Base-by-base conservation (phyloP, 345 rosid genomes). In the Eucalyptus polyanthemos region DNA sequence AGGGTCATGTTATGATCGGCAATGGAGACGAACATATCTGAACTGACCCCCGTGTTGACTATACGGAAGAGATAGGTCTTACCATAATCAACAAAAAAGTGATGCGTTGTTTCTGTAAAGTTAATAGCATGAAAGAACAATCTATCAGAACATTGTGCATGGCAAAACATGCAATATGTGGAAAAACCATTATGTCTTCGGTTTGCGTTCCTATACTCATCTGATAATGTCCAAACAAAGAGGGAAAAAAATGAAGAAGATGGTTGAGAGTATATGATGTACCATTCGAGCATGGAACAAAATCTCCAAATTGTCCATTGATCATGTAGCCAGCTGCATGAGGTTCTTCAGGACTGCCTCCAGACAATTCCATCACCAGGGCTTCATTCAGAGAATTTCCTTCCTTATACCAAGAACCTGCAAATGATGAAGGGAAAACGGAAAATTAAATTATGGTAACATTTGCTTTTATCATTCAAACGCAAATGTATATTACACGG, bases 31-130 rank as follows among this genome's bases (percentile, higher is more conserved):
- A 93, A 93, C 10, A 86, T 56, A 31, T 87, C 89, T 22, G 91
- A 92, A 17, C 92, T 80, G 87, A 93, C 50, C 16, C 49, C 89
- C 2, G 91, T 93, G 11, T 90, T 93, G n/a, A 93, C 80, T 56
- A 93, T 60, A 12, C 92, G 91, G 50, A 93, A 90, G 49, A 91
- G 91, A 54, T 92, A 87, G 14, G 93, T 93, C 67, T 91, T 91
- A 2, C 94, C 69, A 27, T 56, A 4, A 56, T 56, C 29, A 24
- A 56, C 62, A 56, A 9, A 56, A 11, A 56, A 56, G 62, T 2
- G 62, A 56, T 56, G 29, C 27, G 62, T 56, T 56, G 62, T 56
- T 56, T 56, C 62, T 56, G 62, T 22, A 56, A 56, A 56, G 62
- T 22, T 24, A 56, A 21, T 56, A 56, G 62, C 27, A 21, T 56